Evolutionary conservation across 2,329 filamentous ascomycete genomes (phyloP).

Genomic region (Alternaria triticimaculans): DNA sequence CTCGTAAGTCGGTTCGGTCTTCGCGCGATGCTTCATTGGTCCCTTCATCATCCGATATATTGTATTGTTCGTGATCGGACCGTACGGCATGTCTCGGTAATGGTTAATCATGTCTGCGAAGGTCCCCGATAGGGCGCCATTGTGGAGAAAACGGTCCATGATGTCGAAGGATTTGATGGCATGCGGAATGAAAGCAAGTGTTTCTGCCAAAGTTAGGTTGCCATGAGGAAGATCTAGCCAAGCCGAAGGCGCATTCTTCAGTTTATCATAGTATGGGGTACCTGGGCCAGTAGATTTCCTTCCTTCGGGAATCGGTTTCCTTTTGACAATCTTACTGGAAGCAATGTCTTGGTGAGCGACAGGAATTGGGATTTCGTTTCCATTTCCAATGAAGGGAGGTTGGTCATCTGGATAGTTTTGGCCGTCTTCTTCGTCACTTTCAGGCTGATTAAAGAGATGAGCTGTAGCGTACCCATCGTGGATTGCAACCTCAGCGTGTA

Average conservation of each 20-base stretch:
- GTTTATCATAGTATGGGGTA: constrained; percentile 15
- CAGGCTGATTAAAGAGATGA: constrained; percentile 11
- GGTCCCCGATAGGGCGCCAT: constrained; percentile 18
- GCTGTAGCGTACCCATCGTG: not conserved
- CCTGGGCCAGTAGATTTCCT: not conserved
- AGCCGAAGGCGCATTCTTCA: constrained; percentile 22
- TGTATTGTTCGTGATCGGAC: constrained; percentile 15
- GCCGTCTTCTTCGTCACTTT: not conserved
- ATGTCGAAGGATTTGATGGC: constrained; percentile 31
- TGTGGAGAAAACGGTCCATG: constrained; percentile 30
- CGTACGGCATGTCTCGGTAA: constrained; percentile 20
- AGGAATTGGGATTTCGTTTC: not conserved
- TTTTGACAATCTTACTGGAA: not conserved
- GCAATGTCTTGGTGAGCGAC: not conserved
- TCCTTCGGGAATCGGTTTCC: not conserved
- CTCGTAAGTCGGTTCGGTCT: constrained; percentile 13
- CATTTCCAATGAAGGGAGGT: not conserved
- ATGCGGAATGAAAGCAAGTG: constrained; percentile 32
- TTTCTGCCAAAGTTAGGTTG: constrained; percentile 36
- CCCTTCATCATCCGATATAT: constrained; percentile 27
- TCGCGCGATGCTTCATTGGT: constrained; percentile 18
- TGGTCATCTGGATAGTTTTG: not conserved
- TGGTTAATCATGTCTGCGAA: constrained; percentile 26
- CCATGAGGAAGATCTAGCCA: constrained; percentile 24
- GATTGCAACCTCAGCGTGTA: constrained; percentile 2